Base-by-base conservation (phyloP, 495 filamentous ascomycete species). In the Delitschia confertaspora region DNA sequence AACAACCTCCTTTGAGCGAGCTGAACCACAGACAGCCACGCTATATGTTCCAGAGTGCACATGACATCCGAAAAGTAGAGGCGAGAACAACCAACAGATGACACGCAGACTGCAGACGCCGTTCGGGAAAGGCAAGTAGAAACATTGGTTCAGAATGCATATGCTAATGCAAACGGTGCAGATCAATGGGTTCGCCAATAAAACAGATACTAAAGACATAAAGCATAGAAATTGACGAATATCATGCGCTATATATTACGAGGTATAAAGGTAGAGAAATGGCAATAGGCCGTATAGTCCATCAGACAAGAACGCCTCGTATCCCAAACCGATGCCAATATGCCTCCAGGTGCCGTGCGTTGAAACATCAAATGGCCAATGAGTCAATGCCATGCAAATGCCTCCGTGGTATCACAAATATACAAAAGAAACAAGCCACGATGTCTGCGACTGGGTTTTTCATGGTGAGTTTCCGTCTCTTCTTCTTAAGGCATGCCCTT, bases 391-490 rank as follows among this genome's bases (percentile, higher is more conserved):
- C 48, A 31, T 31, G 29, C 6, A n/a, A 14, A 11, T 31, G 29
- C 29, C 11, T 14, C 29, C 13, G 17, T 55, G 51, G 47, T 50
- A 49, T 50, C 51, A 41, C 35, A 42, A 23, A 44, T 18, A 33
- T 36, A 24, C 33, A 27, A 41, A 26, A 24, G 6, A 42, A 33
- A 43, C 13, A 16, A 18, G 6, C 16, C 16, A 18, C 33, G 19
- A 25, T 34, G 23, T 20, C 14, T 6, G 51, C 34, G 52, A 33
- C 52, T 48, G 23, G 52, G 13, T 13, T 48, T 44, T n/a, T 21
- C 38, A 34, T 7, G 16, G 11, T 22, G 47, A 44, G 13, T 16
- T 33, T 13, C 16, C 36, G 2, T 22, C 14, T 33, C 50, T 33
- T 16, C 36, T 42, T 14, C 24, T 19, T n/a, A 49, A 9, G 3